Base-by-base conservation (phyloP, 1,284 basidiomycete species). In the Ceratobasidium sp. region DNA sequence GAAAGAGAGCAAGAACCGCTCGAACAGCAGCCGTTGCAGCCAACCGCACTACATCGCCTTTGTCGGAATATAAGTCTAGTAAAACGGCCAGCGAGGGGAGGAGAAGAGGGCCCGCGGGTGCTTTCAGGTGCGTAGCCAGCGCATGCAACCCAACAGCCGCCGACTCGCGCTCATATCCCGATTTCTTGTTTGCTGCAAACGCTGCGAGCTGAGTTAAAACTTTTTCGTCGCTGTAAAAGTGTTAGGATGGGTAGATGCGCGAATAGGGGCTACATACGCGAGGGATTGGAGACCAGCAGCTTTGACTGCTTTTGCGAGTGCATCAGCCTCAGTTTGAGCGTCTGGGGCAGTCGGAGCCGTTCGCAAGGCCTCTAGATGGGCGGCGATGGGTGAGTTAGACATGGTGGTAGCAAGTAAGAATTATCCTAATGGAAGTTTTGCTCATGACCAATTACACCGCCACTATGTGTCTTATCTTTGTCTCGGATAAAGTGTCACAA, bases 21-120 rank as follows among this genome's bases (percentile, higher is more conserved):
- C 95, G 96, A 79, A 93, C 89, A n/a, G 97, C 95, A 15, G 89
- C 83, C 45, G 90, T 86, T 24, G 97, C 94, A 29, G 96, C 95
- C 63, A 86, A 84, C 76, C 95, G 90, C 73, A 98, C 95, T 51
- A 97, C 94, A 77, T 97, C 94, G 76, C 95, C 95, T 84, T 98
- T 98, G 84, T 99, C 97, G 87, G 95, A 93, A 82, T 94, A 92
- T 59, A 97, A 87, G 77, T 96, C 94, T 81, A 96, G 92, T 57
- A 99, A 84, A 66, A 90, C 82, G 14, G 94, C 89, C 62, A 99
- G 89, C 27, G 92, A 91, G 4, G 91, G 87, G 22, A 98, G 86
- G 44, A 98, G 87, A 77, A 95, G 86, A n/a, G 96, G 95, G 75
- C 91, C 95, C 64, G 87, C 85, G 45, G 96, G 89, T 50, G 92